A percentile compares a stretch with the other conserved stretches of the same genome.
Evolutionary conservation across 768 basidiomycete species (phyloP).

Genomic region (Panaeolus papilionaceus): DNA sequence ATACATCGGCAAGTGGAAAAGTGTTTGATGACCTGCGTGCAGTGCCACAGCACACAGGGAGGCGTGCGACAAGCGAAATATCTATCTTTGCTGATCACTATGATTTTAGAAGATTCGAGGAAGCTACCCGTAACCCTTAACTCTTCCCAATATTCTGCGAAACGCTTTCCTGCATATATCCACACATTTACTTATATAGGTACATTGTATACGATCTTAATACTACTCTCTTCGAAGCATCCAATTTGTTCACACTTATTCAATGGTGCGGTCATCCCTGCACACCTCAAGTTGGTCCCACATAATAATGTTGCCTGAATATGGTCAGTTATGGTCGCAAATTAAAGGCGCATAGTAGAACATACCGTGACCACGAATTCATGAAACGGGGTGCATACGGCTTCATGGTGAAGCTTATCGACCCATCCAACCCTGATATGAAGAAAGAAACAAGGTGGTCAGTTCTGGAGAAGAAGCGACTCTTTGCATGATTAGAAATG

Average conservation of each 20-base stretch:
- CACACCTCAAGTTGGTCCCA: not conserved
- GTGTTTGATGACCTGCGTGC: not conserved
- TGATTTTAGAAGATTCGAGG: not conserved
- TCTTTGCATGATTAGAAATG: not conserved
- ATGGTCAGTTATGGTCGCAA: not conserved
- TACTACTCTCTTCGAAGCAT: not conserved
- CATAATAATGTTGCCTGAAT: not conserved
- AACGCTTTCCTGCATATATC: not conserved
- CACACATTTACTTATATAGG: not conserved
- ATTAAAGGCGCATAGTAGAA: not conserved
- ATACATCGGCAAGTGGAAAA: not conserved
- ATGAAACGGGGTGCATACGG: conserved; percentile 9
- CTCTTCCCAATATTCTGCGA: not conserved
- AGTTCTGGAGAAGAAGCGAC: not conserved
- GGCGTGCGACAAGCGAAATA: not conserved
- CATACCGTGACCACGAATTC: not conserved
- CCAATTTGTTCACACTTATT: not conserved
- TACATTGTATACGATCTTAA: not conserved
- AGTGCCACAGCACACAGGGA: not conserved
- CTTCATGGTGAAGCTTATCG: conserved; percentile 37
- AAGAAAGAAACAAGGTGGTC: conserved; percentile 18
- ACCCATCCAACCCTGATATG: conserved; percentile 66
- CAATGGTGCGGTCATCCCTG: not conserved
- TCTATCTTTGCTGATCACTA: not conserved
- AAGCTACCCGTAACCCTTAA: not conserved